phyloP scores from a whole-genome alignment of 1,284 basidiomycete genomes.

The Ganoderma lucidum region DNA sequence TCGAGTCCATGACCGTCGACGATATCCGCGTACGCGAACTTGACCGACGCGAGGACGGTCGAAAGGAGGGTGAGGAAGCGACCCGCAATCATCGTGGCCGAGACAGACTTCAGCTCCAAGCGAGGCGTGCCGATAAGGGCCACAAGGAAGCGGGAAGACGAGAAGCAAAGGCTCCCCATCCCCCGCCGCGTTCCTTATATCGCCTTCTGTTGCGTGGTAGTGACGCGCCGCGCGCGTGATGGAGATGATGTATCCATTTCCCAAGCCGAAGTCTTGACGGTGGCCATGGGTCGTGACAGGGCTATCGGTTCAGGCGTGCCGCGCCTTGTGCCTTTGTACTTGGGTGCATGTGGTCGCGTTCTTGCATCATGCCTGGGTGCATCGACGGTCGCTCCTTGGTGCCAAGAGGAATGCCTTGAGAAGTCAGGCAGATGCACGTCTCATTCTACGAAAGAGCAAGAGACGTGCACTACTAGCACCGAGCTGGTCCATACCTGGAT shows the following conservation, averaged over 20 bases:
- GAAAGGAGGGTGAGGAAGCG: constrained; percentile 27
- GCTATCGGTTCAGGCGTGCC: not conserved
- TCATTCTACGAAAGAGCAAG: not conserved
- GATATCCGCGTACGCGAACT: constrained; percentile 19
- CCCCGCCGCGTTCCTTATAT: not conserved
- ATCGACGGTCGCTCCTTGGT: not conserved
- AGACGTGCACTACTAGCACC: not conserved
- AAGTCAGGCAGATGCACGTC: not conserved
- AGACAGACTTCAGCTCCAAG: not conserved
- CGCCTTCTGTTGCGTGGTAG: not conserved
- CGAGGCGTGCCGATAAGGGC: constrained; percentile 2
- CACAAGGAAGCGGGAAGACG: not conserved
- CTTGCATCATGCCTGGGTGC: not conserved
- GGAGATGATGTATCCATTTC: constrained; percentile 3
- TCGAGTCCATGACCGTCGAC: constrained; percentile 12
- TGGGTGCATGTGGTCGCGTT: not conserved
- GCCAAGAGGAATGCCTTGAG: not conserved
- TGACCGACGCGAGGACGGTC: constrained; percentile 19
- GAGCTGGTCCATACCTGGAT: not conserved
- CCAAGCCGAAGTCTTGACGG: constrained; percentile 2
- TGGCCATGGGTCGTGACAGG: not conserved
- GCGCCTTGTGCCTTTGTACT: not conserved
- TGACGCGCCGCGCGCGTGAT: constrained; percentile 2
- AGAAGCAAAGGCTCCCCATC: not conserved
- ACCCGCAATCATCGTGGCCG: constrained; percentile 24